Conservation (phyloP, 1,284 basidiomycete genomes). For the Austropuccinia psidii region DNA sequence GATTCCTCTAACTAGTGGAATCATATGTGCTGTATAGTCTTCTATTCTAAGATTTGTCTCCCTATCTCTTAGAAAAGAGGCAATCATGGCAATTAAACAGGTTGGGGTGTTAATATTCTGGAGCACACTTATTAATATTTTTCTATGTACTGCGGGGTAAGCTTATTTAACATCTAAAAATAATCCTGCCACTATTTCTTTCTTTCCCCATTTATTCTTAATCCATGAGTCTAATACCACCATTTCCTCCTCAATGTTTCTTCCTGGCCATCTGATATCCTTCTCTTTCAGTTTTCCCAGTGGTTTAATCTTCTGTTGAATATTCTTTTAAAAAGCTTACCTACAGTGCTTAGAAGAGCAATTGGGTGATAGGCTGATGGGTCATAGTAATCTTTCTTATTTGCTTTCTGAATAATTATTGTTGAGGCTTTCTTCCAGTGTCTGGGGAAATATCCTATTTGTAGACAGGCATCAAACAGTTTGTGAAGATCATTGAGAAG, state of each 20-base stretch:
- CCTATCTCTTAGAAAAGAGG: not conserved
- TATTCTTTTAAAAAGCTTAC: conserved; percentile 9
- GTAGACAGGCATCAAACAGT: not conserved
- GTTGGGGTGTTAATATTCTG: not conserved
- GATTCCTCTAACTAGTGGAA: not conserved
- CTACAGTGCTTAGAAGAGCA: not conserved
- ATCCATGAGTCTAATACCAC: not conserved
- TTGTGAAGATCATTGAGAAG: not conserved
- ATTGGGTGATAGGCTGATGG: not conserved
- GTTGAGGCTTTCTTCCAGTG: not conserved
- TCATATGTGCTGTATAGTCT: not conserved
- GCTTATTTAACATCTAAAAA: conserved; percentile 14
- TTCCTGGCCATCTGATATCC: not conserved
- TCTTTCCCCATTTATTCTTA: not conserved
- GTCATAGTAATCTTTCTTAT: not conserved
- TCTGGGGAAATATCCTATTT: not conserved
- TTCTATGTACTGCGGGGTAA: not conserved
- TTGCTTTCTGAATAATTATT: not conserved
- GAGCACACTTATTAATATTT: not conserved
- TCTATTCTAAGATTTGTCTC: not conserved
- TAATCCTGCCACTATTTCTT: not conserved
- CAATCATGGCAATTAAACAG: not conserved
- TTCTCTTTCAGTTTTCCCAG: not conserved
- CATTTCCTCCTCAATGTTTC: not conserved
- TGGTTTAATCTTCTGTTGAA: not conserved